Percentiles rank a stretch among this genome's conserved stretches.
Evolutionary conservation across 192 early-diverging fungal genomes (phyloP).

Genomic region (Backusella morwellensis): DNA sequence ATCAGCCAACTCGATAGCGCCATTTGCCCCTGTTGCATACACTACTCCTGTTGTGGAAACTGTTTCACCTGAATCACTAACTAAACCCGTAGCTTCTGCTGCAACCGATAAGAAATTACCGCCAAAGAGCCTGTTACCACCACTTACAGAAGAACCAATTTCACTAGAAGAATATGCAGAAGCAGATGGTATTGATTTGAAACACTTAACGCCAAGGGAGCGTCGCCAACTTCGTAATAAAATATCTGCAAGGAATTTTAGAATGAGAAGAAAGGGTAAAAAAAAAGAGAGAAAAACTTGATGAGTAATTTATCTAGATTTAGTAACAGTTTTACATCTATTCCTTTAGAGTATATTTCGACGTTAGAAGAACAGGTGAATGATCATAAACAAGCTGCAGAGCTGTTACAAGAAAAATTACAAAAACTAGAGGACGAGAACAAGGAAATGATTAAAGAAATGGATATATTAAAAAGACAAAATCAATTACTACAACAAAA

Average conservation of each 20-base stretch:
- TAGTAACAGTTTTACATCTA: background rate
- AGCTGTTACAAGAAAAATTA: constrained; percentile 18
- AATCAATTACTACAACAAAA: constrained; percentile 31
- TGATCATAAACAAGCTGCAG: constrained; percentile 32
- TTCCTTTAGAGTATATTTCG: constrained; percentile 34
- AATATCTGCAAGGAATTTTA: constrained; percentile 72
- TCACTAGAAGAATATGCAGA: constrained; percentile 22
- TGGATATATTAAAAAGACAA: constrained; percentile 30
- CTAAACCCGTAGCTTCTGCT: background rate
- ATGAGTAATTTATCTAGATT: constrained; percentile 1
- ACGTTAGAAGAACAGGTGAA: constrained; percentile 35
- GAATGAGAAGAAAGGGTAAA: constrained; percentile 64
- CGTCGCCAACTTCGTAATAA: constrained; percentile 74
- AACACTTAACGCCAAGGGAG: constrained; percentile 58
- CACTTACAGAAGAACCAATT: background rate
- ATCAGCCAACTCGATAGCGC: background rate
- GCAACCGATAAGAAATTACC: background rate
- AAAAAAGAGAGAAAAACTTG: background rate
- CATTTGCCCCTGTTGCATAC: background rate
- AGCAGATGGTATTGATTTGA: constrained; percentile 45
- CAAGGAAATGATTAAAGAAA: constrained; percentile 24
- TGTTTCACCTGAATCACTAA: background rate
- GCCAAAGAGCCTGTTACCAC: background rate
- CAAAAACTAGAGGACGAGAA: constrained; percentile 33
- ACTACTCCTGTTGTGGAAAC: constrained; percentile 1